A percentile compares a stretch with the other conserved stretches of the same genome.
phyloP scores from a whole-genome alignment of 2,329 filamentous ascomycete species.

The Dactylellina leptospora region DNA sequence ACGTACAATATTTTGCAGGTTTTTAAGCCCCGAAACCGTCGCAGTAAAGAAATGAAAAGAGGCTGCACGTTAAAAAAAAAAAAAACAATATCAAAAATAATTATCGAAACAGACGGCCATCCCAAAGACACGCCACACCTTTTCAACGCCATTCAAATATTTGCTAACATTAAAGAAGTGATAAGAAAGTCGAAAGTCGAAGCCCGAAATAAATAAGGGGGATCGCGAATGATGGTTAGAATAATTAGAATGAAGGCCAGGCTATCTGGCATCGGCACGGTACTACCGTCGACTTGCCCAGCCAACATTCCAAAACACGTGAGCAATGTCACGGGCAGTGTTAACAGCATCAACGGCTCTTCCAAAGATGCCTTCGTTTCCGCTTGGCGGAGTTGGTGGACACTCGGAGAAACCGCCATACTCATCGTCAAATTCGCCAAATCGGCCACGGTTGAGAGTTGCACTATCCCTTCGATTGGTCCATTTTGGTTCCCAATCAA shows the following conservation, averaged over 20 bases:
- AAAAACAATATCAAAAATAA: slow-evolving; percentile 13
- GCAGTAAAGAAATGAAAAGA: slow-evolving; percentile 11
- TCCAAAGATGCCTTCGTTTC: slow-evolving; percentile 55
- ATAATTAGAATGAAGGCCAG: slow-evolving; percentile 13
- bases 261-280: slow-evolving; percentile 27
- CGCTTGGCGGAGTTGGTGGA: slow-evolving; percentile 49
- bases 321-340: slow-evolving; percentile 74
- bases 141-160: slow-evolving; percentile 43
- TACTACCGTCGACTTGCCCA: slow-evolving; percentile 53
- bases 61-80: slow-evolving; percentile 9
- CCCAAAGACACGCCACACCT: slow-evolving; percentile 31
- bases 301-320: slow-evolving; percentile 75
- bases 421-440: slow-evolving; percentile 47
- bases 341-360: slow-evolving; percentile 64
- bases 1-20: slow-evolving; percentile 26
- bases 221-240: not conserved
- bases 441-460: slow-evolving; percentile 37
- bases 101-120: slow-evolving; percentile 40
- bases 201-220: no score
- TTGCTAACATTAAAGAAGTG: slow-evolving; percentile 22
- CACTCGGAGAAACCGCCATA: slow-evolving; percentile 52
- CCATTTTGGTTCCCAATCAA: slow-evolving; percentile 54
- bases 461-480: slow-evolving; percentile 44
- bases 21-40: not conserved
- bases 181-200: no score